phyloP scores from a whole-genome alignment of 495 filamentous ascomycete species.

The Hyphodiscus hymeniophilus region DNA sequence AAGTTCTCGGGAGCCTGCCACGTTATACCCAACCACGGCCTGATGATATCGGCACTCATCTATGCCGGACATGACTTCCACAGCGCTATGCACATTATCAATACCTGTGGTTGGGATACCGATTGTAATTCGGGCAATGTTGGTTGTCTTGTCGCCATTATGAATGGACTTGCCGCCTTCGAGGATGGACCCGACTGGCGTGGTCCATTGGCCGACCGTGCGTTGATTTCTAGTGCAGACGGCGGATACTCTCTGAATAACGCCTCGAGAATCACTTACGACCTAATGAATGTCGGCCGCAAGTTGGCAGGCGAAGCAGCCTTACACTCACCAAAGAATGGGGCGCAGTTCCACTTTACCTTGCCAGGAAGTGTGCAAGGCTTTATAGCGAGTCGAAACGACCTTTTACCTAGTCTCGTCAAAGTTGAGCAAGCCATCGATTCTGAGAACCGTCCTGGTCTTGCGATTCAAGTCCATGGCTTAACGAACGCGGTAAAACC shows the following conservation, averaged over 20 bases:
- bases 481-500: neutral
- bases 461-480: slow-evolving; percentile 10
- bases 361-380: slow-evolving; percentile 27
- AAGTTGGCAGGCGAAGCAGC: slow-evolving; percentile 8
- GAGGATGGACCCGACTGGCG: slow-evolving; percentile 23
- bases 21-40: slow-evolving; percentile 26
- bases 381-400: slow-evolving; percentile 9
- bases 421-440: slow-evolving; percentile 13
- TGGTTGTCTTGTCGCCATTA: slow-evolving; percentile 25
- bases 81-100: slow-evolving; percentile 28
- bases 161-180: slow-evolving; percentile 24
- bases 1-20: slow-evolving; percentile 26
- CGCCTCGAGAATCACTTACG: slow-evolving; percentile 23
- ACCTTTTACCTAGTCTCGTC: neutral
- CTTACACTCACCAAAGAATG: slow-evolving; percentile 20
- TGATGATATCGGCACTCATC: slow-evolving; percentile 28
- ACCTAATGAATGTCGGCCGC: slow-evolving; percentile 23
- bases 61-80: slow-evolving; percentile 24
- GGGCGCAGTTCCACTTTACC: slow-evolving; percentile 27
- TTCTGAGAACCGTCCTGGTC: slow-evolving; percentile 3
- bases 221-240: slow-evolving; percentile 27
- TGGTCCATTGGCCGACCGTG: slow-evolving; percentile 24
- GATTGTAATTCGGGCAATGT: slow-evolving; percentile 29
- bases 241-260: slow-evolving; percentile 30
- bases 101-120: slow-evolving; percentile 29